Conservation (phyloP, 441 rosid genomes). For the Brassica balearica region DNA sequence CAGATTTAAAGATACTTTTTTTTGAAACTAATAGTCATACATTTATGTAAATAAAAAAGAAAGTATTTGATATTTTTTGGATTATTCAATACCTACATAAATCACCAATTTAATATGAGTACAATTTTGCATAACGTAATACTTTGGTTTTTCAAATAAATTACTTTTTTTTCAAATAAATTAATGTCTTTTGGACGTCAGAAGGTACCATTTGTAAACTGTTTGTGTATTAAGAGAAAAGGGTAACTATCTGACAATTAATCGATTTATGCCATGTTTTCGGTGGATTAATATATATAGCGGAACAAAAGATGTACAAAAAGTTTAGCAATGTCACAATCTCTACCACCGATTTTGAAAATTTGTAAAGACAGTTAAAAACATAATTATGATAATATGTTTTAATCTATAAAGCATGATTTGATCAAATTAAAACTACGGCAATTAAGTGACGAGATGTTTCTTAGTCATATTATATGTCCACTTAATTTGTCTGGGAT, state of each 20-base stretch:
- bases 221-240: no score
- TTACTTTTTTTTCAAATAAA: no score
- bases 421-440: conserved; percentile 24
- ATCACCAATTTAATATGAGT: no score
- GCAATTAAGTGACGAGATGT: conserved; percentile 20
- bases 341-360: conserved; percentile 40
- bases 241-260: neutral
- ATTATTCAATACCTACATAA: no score
- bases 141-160: no score
- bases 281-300: conserved; percentile 30
- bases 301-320: conserved; percentile 20
- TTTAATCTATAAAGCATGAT: conserved; percentile 38
- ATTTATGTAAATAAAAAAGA: no score
- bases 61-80: no score
- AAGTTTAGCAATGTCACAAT: conserved; percentile 31
- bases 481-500: conserved; percentile 25
- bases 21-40: no score
- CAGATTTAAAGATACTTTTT: no score
- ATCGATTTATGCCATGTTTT: conserved; percentile 11
- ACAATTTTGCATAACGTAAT: no score
- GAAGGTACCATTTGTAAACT: no score
- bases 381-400: conserved; percentile 42
- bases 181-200: no score
- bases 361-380: conserved; percentile 9
- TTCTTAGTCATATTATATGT: conserved; percentile 13